Conservation (phyloP, 345 rosid species). For the Mallotus nudiflorus region DNA sequence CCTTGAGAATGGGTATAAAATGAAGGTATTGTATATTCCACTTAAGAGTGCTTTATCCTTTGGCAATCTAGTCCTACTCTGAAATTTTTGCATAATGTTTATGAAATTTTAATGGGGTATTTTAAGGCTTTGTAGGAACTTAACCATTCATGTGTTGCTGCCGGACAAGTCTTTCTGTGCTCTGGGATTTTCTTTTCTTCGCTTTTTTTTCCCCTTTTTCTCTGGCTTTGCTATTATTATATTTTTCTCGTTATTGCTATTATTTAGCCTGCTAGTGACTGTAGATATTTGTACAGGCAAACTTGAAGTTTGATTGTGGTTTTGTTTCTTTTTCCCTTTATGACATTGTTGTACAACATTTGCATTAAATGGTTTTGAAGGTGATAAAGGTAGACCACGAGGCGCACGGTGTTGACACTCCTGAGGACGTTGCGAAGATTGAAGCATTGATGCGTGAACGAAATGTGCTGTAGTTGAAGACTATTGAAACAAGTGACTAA, state of each 20-base stretch:
- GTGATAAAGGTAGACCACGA: slow-evolving; percentile 91
- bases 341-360: not conserved
- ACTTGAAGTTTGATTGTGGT: not conserved
- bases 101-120: not conserved
- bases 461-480: slow-evolving; percentile 46
- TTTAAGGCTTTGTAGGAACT: not conserved
- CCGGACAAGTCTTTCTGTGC: not conserved
- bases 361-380: slow-evolving; percentile 34
- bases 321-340: not conserved
- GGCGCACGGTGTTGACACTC: slow-evolving; percentile 87
- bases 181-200: not conserved
- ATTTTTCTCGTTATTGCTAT: not conserved
- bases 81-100: not conserved
- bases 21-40: slow-evolving; percentile 62
- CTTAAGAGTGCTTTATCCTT: not conserved
- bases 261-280: not conserved
- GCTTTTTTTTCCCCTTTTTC: not conserved
- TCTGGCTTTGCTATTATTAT: too few relatives aligned
- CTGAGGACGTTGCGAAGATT: slow-evolving; percentile 78
- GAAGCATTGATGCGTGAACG: slow-evolving; percentile 76
- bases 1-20: slow-evolving; percentile 93
- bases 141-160: not conserved
- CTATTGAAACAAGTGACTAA: too few relatives aligned
- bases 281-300: not conserved
- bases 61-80: too few relatives aligned